Conservation (phyloP, 257 asterid species). For the Rhazya stricta region DNA sequence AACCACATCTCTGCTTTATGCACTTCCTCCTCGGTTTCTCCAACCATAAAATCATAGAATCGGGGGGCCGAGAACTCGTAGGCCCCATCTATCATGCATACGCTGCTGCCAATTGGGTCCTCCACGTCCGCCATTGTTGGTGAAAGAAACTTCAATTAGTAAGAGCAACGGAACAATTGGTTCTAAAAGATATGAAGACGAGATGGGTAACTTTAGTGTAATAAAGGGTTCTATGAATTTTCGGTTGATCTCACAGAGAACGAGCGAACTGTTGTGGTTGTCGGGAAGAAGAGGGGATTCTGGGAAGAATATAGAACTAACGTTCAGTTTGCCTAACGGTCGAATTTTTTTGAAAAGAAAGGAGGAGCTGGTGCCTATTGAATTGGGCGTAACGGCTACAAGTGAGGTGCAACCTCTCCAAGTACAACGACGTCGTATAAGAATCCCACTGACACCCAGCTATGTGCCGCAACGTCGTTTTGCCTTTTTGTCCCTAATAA, state of each 20-base stretch:
- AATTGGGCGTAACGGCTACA: constrained; percentile 24
- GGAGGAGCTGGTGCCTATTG: constrained; percentile 17
- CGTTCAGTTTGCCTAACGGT: constrained; percentile 27
- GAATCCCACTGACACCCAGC: no score
- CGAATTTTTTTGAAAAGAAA: constrained; percentile 21
- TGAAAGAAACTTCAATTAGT: neutral
- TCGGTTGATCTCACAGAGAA: neutral
- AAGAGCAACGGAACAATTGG: neutral
- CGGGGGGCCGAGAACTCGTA: constrained; percentile 84
- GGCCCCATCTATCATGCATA: constrained; percentile 49
- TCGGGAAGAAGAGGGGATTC: neutral
- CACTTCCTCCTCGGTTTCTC: constrained; percentile 57
- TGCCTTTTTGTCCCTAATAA: neutral
- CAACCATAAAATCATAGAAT: constrained; percentile 60
- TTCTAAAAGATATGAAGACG: neutral
- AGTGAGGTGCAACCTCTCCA: neutral
- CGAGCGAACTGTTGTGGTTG: neutral
- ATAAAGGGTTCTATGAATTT: neutral
- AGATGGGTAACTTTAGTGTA: neutral
- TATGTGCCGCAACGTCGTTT: neutral
- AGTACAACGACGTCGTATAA: constrained; percentile 3
- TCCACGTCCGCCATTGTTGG: constrained; percentile 43
- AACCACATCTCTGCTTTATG: constrained; percentile 85
- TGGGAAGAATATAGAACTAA: constrained; percentile 9
- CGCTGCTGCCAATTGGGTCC: constrained; percentile 21